These are phyloP conservation scores for Coemansia nantahalensis DNA, from an alignment of 192 early-diverging fungal species.

Conservation along the genomic window DNA sequence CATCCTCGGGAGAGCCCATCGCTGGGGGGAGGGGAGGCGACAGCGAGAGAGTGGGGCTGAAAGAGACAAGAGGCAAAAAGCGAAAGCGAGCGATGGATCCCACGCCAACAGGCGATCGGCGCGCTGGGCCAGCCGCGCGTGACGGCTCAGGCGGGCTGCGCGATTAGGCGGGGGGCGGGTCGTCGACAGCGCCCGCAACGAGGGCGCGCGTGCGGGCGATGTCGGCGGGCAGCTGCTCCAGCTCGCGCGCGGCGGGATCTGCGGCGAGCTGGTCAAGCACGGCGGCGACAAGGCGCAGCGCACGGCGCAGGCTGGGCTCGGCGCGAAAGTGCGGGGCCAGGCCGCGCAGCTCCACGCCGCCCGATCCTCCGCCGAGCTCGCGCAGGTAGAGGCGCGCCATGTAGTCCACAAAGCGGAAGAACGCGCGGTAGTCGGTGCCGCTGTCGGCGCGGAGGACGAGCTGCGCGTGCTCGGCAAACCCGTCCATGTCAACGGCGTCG, in stretches of 20 bases:
- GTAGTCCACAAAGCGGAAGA: constrained; percentile 19
- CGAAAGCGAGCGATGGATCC: neutral
- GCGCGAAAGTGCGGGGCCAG: constrained; percentile 25
- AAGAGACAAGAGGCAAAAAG: neutral
- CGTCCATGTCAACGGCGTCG: constrained; percentile 53
- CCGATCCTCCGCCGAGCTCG: too few relatives aligned
- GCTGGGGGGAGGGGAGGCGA: neutral
- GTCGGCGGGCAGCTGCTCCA: constrained; percentile 1
- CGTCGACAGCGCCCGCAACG: neutral
- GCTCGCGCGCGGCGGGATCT: constrained; percentile 3
- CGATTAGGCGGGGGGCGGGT: too few relatives aligned
- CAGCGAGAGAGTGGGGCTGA: neutral
- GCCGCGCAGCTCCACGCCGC: constrained; percentile 3
- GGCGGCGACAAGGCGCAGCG: constrained; percentile 7
- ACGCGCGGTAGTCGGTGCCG: constrained; percentile 32
- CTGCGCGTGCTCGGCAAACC: constrained; percentile 36
- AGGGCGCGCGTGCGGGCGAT: constrained; percentile 1
- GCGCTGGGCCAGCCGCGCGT: too few relatives aligned
- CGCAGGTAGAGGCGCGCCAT: constrained; percentile 10
- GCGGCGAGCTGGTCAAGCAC: constrained; percentile 15
- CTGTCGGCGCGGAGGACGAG: constrained; percentile 27
- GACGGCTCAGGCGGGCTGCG: too few relatives aligned
- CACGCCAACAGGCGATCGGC: too few relatives aligned
- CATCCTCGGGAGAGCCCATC: neutral
- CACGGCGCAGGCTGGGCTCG: constrained; percentile 4